These are phyloP conservation scores for Eutypella sp. DNA, from an alignment of 2,329 filamentous ascomycete species.

Conservation along the genomic window DNA sequence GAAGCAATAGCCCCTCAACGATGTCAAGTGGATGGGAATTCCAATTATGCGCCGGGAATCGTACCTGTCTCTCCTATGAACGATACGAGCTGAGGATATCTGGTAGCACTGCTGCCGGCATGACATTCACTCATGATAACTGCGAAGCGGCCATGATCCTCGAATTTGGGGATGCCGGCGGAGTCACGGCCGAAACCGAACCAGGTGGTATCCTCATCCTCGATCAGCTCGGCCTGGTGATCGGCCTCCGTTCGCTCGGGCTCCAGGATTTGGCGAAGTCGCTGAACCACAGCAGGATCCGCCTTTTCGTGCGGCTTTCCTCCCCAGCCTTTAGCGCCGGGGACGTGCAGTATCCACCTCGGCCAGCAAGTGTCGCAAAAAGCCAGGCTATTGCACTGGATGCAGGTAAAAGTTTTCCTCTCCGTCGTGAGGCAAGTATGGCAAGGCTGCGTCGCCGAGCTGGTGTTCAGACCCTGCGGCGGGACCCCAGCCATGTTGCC, in stretches of 20 bases:
- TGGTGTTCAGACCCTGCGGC: not conserved
- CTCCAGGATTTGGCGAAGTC: conserved; percentile 27
- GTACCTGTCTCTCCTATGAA: conserved; percentile 38
- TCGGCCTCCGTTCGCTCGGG: conserved; percentile 25
- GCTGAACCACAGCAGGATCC: conserved; percentile 24
- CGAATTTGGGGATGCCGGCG: conserved; percentile 21
- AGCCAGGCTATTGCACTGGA: conserved; percentile 28
- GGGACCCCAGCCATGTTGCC: not conserved
- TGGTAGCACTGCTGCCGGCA: conserved; percentile 20
- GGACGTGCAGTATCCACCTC: conserved; percentile 25
- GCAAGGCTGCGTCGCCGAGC: conserved; percentile 17
- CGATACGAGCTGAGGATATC: conserved; percentile 35
- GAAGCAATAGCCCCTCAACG: no score
- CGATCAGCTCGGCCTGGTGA: conserved; percentile 25
- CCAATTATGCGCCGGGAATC: not conserved
- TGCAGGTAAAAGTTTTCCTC: conserved; percentile 25
- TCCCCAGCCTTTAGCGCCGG: conserved; percentile 26
- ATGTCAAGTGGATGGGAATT: no score
- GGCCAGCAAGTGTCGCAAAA: conserved; percentile 28
- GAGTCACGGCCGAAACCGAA: conserved; percentile 28
- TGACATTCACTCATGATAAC: conserved; percentile 32
- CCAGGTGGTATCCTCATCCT: conserved; percentile 29
- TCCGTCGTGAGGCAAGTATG: conserved; percentile 24
- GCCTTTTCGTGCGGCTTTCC: conserved; percentile 28
- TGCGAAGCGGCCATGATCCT: conserved; percentile 36